Evolutionary conservation across 306 rosid species (phyloP).

Genomic region (Malus asiatica): DNA sequence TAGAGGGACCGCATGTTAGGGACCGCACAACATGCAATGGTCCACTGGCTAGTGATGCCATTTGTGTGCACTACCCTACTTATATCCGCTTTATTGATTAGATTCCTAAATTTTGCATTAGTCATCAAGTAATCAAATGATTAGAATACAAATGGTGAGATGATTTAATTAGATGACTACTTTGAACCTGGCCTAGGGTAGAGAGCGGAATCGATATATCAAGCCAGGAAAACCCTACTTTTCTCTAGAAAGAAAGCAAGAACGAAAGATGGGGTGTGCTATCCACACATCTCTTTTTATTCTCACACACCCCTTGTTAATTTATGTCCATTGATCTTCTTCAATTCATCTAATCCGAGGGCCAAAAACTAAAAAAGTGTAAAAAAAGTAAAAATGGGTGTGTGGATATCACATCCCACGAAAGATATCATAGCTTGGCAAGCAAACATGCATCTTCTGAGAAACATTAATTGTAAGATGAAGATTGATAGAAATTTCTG

Average conservation of each 20-base stretch:
- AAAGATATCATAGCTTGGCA: neutral
- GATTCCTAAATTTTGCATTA: neutral
- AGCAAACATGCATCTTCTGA: neutral
- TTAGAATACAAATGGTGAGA: neutral
- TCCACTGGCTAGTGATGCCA: neutral
- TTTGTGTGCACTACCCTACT: neutral
- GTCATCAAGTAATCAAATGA: neutral
- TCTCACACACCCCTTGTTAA: too few relatives aligned
- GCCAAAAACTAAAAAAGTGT: too few relatives aligned
- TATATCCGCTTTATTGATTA: neutral
- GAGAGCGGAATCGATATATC: neutral
- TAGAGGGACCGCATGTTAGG: neutral
- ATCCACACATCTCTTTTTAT: too few relatives aligned
- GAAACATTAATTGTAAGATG: neutral
- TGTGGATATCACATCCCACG: too few relatives aligned
- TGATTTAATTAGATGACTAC: neutral
- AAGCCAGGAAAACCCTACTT: neutral
- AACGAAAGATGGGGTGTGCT: neutral
- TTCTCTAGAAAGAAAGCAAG: neutral
- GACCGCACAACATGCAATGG: neutral
- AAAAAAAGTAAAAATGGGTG: too few relatives aligned
- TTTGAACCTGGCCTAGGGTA: too few relatives aligned
- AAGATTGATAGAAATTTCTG: neutral
- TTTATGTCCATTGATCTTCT: too few relatives aligned
- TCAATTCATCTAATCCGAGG: too few relatives aligned